Conservation (phyloP, 768 basidiomycete genomes). For the Pleurotus sapidus region DNA sequence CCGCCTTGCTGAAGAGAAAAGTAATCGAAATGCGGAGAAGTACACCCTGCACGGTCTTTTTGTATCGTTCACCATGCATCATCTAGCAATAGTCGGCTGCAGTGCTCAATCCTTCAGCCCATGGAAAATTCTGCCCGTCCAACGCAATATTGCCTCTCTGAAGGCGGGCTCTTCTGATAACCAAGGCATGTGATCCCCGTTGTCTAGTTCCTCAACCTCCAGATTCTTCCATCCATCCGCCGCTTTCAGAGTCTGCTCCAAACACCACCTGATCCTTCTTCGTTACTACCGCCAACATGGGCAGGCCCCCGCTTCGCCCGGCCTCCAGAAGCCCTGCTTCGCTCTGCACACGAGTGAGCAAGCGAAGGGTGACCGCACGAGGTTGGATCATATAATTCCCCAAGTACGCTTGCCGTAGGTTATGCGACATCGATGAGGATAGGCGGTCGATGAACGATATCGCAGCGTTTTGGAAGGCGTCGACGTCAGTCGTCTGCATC, state of each 20-base stretch:
- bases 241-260: conserved; percentile 16
- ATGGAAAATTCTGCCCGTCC: not conserved
- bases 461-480: conserved; percentile 19
- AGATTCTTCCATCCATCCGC: conserved; percentile 22
- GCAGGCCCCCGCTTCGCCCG: conserved; percentile 18
- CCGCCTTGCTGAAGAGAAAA: not conserved
- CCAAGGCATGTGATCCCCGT: conserved; percentile 29
- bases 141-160: not conserved
- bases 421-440: conserved; percentile 1
- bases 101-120: no score
- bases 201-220: conserved; percentile 18
- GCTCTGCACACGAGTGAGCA: conserved; percentile 23
- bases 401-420: conserved; percentile 14
- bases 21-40: no score
- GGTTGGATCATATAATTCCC: conserved; percentile 24
- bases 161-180: conserved; percentile 7
- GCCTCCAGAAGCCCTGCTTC: conserved; percentile 18
- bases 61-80: no score
- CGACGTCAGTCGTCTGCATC: conserved; percentile 18
- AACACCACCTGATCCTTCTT: conserved; percentile 21
- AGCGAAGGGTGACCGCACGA: conserved; percentile 15
- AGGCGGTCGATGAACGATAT: conserved; percentile 15
- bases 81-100: no score
- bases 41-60: no score
- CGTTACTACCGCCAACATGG: conserved; percentile 23